Evolutionary conservation across 2,329 filamentous ascomycete genomes (phyloP).

Genomic region (Talaromyces sp.): DNA sequence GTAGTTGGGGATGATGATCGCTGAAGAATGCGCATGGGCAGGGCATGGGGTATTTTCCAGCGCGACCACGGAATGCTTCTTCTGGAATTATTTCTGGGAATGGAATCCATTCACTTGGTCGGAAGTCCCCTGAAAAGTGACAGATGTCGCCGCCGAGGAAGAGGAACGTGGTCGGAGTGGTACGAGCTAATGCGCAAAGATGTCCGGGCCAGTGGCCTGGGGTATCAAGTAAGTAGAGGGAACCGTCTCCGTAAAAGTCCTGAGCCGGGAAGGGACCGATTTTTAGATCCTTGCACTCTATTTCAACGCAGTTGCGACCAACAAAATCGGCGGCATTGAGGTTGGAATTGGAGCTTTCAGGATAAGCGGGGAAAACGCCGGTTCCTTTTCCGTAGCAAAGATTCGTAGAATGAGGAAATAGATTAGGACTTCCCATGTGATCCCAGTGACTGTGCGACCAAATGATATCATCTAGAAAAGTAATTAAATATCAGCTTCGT

Average conservation of each 20-base stretch:
- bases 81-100: not conserved
- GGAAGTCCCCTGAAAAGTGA: not conserved
- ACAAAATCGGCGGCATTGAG: not conserved
- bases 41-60: slow-evolving; percentile 6
- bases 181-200: slow-evolving; percentile 10
- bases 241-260: not conserved
- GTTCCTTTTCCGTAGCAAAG: not conserved
- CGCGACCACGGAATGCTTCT: not conserved
- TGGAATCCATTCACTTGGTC: not conserved
- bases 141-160: not conserved
- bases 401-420: not conserved
- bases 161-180: slow-evolving; percentile 5
- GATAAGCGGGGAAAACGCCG: not conserved
- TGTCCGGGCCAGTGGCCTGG: slow-evolving; percentile 11
- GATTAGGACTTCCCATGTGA: not conserved
- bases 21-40: slow-evolving; percentile 11
- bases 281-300: not conserved
- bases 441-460: not conserved
- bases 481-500: not conserved
- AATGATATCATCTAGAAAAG: not conserved
- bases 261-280: not conserved
- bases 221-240: slow-evolving; percentile 6
- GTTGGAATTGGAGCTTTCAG: not conserved
- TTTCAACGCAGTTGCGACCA: not conserved
- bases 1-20: slow-evolving; percentile 11